phyloP scores from a whole-genome alignment of 805 yeast genomes.

The Ogataea pignaliae region DNA sequence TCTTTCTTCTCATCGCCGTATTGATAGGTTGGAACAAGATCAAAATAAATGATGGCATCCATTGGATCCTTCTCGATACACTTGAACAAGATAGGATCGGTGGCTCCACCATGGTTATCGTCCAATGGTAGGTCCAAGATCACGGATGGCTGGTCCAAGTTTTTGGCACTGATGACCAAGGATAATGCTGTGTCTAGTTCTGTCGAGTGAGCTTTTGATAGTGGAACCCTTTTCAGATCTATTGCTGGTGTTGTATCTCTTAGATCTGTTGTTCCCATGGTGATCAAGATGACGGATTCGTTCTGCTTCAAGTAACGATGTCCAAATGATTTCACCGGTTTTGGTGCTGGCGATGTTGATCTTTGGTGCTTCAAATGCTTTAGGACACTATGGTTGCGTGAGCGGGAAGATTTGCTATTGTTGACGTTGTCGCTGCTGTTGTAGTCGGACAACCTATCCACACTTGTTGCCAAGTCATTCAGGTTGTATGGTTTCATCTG shows the following conservation, averaged over 20 bases:
- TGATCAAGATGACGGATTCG: constrained; percentile 72
- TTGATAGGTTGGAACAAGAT: constrained; percentile 84
- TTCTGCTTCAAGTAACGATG: constrained; percentile 62
- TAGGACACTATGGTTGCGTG: constrained; percentile 13
- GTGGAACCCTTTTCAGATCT: constrained; percentile 67
- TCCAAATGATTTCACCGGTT: constrained; percentile 79
- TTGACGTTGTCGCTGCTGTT: constrained; percentile 1
- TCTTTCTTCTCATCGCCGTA: constrained; percentile 18
- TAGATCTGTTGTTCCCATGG: constrained; percentile 82
- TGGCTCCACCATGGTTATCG: constrained; percentile 63
- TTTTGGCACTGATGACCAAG: constrained; percentile 50
- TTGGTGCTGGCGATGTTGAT: constrained; percentile 29
- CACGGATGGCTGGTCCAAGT: constrained; percentile 47
- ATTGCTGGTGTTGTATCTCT: constrained; percentile 57
- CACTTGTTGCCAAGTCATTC: constrained; percentile 19
- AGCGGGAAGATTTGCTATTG: not conserved
- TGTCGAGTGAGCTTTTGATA: constrained; percentile 70
- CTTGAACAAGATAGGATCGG: constrained; percentile 73
- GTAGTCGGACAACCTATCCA: constrained; percentile 23
- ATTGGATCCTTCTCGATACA: constrained; percentile 44
- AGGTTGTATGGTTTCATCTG: constrained; percentile 30
- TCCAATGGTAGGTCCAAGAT: constrained; percentile 78
- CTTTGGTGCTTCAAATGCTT: constrained; percentile 19
- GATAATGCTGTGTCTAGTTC: constrained; percentile 87
- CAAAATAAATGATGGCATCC: constrained; percentile 66